Evolutionary conservation across 2,329 filamentous ascomycete genomes (phyloP).

Genomic region (Dendryphion nanum): DNA sequence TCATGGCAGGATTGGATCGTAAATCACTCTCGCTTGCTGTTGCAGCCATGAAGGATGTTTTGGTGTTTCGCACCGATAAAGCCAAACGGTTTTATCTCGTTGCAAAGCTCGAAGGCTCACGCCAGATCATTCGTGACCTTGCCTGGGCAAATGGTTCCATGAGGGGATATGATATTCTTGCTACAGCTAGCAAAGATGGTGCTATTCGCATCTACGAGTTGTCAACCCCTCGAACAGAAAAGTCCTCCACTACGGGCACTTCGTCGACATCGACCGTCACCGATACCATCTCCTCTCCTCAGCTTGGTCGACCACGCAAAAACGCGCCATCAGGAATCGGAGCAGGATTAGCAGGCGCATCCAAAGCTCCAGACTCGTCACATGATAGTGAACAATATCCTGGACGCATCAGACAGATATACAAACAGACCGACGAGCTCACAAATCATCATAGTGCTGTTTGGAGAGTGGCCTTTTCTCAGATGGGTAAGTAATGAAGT

Average conservation of each 20-base stretch:
- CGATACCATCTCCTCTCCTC: slow-evolving; percentile 24
- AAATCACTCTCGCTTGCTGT: slow-evolving; percentile 81
- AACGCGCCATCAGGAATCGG: slow-evolving; percentile 53
- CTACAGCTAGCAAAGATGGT: slow-evolving; percentile 90
- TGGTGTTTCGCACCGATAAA: slow-evolving; percentile 75
- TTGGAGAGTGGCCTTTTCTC: slow-evolving; percentile 69
- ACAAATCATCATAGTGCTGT: slow-evolving; percentile 68
- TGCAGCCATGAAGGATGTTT: slow-evolving; percentile 79
- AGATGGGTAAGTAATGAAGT: slow-evolving; percentile 39
- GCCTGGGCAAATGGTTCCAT: slow-evolving; percentile 93
- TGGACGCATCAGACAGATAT: slow-evolving; percentile 64
- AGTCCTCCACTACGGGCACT: slow-evolving; percentile 18
- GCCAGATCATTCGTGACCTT: slow-evolving; percentile 78
- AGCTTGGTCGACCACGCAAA: slow-evolving; percentile 21
- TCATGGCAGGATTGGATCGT: slow-evolving; percentile 76
- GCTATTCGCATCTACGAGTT: slow-evolving; percentile 85
- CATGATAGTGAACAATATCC: slow-evolving; percentile 57
- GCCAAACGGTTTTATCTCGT: slow-evolving; percentile 82
- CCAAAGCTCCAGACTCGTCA: slow-evolving; percentile 46
- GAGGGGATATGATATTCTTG: slow-evolving; percentile 83
- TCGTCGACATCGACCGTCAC: slow-evolving; percentile 20
- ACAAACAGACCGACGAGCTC: slow-evolving; percentile 64
- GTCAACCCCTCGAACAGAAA: slow-evolving; percentile 56
- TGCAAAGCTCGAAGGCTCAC: slow-evolving; percentile 70
- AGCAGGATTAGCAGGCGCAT: slow-evolving; percentile 50